phyloP scores from a whole-genome alignment of 305 asterid genomes.

The Fraxinus angustifolia region DNA sequence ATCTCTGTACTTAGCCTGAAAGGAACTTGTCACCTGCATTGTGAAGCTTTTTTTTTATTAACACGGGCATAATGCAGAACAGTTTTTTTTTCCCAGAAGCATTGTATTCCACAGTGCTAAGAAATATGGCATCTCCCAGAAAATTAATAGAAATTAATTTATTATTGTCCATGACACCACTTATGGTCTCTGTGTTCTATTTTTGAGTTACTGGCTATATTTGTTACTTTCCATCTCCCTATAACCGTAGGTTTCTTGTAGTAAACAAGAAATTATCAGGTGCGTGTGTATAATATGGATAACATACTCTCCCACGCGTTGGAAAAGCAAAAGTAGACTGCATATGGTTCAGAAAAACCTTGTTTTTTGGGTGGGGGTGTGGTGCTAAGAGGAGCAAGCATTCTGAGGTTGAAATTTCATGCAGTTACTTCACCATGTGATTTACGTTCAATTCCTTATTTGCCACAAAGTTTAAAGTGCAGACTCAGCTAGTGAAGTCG shows the following conservation, averaged over 20 bases:
- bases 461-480: conserved; percentile 15
- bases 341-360: not conserved
- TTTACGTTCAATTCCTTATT: not conserved
- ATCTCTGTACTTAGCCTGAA: not conserved
- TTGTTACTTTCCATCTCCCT: not conserved
- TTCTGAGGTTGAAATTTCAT: not conserved
- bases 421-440: not conserved
- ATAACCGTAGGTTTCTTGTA: not conserved
- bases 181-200: not conserved
- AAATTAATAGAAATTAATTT: not conserved
- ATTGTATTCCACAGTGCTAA: not conserved
- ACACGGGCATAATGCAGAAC: not conserved
- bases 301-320: not conserved
- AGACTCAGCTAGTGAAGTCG: conserved; percentile 91
- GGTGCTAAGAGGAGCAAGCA: not conserved
- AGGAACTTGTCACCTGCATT: not conserved
- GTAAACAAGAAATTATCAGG: not conserved
- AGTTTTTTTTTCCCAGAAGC: not conserved
- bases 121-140: not conserved
- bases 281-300: not conserved
- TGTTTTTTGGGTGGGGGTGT: not conserved
- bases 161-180: not conserved
- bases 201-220: not conserved
- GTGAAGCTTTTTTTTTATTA: not conserved
- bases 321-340: not conserved